Evolutionary conservation across 805 yeast species (phyloP).

Genomic region (Wilhelminamyces savonicus): DNA sequence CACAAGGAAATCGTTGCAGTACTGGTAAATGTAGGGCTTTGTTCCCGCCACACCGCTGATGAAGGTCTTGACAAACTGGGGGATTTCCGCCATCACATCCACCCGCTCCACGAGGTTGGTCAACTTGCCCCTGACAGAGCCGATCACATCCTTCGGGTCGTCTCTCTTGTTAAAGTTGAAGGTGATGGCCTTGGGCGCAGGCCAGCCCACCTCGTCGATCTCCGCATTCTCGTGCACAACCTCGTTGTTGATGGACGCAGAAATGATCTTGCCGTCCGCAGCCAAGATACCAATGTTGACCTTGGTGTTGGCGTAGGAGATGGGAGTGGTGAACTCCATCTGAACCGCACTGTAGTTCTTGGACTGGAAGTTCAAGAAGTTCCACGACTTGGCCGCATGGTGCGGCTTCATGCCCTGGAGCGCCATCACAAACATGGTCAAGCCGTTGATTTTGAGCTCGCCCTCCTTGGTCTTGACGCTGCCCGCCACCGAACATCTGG

Average conservation of each 20-base stretch:
- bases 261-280: slow-evolving; percentile 53
- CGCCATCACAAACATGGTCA: slow-evolving; percentile 89
- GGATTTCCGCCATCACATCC: slow-evolving; percentile 97
- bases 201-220: slow-evolving; percentile 87
- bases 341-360: slow-evolving; percentile 65
- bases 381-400: slow-evolving; percentile 97
- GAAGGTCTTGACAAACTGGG: slow-evolving; percentile 85
- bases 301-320: slow-evolving; percentile 74
- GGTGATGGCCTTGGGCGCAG: slow-evolving; percentile 64
- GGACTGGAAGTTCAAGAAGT: slow-evolving; percentile 84
- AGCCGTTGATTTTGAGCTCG: slow-evolving; percentile 37
- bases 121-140: slow-evolving; percentile 55
- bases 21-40: slow-evolving; percentile 95
- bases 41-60: slow-evolving; percentile 95
- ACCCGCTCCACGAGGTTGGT: slow-evolving; percentile 73
- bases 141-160: slow-evolving; percentile 32
- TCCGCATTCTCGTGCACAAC: slow-evolving; percentile 45
- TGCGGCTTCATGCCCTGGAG: slow-evolving; percentile 99
- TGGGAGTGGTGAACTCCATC: slow-evolving; percentile 96
- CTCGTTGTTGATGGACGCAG: slow-evolving; percentile 60
- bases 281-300: slow-evolving; percentile 77
- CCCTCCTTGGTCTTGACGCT: slow-evolving; percentile 35
- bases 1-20: slow-evolving; percentile 57
- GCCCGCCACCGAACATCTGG: slow-evolving; percentile 73
- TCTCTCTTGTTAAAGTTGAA: slow-evolving; percentile 51